phyloP scores from a whole-genome alignment of 2,329 filamentous ascomycete species.

The Byssochlamys sp. region DNA sequence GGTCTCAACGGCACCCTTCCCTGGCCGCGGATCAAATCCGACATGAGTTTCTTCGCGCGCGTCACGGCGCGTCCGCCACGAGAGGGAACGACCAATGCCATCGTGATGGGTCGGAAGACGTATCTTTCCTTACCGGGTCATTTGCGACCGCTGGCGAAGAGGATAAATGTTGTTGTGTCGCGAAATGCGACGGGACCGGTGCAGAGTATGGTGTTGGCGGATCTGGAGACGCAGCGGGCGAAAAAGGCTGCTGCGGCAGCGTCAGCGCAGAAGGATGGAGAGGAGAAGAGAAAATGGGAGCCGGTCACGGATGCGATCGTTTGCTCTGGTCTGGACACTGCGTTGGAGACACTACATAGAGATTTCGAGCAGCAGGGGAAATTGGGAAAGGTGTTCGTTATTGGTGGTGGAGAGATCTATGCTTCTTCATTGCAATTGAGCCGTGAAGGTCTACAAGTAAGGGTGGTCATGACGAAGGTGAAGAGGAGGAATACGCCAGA shows the following conservation, averaged over 20 bases:
- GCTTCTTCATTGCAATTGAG: slow-evolving; percentile 49
- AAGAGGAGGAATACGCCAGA: slow-evolving; percentile 13
- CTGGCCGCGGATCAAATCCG: slow-evolving; percentile 77
- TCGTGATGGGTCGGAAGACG: slow-evolving; percentile 96
- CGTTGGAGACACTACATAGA: slow-evolving; percentile 36
- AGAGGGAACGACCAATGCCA: slow-evolving; percentile 49
- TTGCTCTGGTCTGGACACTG: slow-evolving; percentile 50
- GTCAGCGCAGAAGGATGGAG: slow-evolving; percentile 2
- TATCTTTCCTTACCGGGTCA: slow-evolving; percentile 78
- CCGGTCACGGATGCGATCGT: slow-evolving; percentile 37
- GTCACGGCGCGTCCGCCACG: slow-evolving; percentile 59
- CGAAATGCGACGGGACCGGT: slow-evolving; percentile 25
- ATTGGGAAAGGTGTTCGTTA: slow-evolving; percentile 64
- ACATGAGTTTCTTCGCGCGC: slow-evolving; percentile 91
- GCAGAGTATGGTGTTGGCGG: slow-evolving; percentile 21
- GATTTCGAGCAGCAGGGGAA: slow-evolving; percentile 13
- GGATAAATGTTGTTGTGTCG: slow-evolving; percentile 75
- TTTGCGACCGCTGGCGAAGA: slow-evolving; percentile 68
- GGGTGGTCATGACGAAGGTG: slow-evolving; percentile 35
- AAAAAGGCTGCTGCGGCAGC: slow-evolving; percentile 8
- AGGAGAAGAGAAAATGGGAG: slow-evolving; percentile 6
- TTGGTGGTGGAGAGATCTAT: slow-evolving; percentile 85
- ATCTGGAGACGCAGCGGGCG: slow-evolving; percentile 22
- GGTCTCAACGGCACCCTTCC: slow-evolving; percentile 69
- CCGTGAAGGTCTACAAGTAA: slow-evolving; percentile 7